Base-by-base conservation (phyloP, 2,329 filamentous ascomycete genomes). In the Achaetomium macrosporum region DNA sequence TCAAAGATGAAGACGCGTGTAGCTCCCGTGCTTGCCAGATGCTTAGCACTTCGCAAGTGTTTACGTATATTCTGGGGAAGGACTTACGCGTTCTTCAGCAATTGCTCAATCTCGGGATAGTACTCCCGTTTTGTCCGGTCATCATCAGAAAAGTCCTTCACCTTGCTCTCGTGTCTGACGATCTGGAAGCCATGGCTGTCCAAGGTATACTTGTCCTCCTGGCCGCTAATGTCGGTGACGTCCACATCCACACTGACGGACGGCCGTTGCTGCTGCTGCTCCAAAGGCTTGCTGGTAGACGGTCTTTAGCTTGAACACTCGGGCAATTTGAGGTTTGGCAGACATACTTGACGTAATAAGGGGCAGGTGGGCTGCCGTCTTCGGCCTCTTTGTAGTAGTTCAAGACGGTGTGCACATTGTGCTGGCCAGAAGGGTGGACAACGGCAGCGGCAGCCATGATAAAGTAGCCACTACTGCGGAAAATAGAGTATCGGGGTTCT, bases 61-160 rank as follows among this genome's bases (percentile, higher is more conserved):
- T n/a, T 5, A 10, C 11, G 2, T 31, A 2, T 16, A 43, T 12
- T 35, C 31, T 59, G 15, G 36, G n/a, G 29, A 12, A 7, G 12
- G 11, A 54, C 60, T 50, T 50, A 62, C 61, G 67, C 73, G 2
- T 80, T 75, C 49, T 83, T 84, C 0, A 91, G 64, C 25, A 91
- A 69, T 47, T 79, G 68, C 66, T 85, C 82, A 19, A 87, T 80
- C 65, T 91, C 87, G 0, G 82, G 79, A 66, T 91, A 91, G 69
- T 91, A 92, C 30, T 76, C 70, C 1, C 68, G 60, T 62, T 80
- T 74, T 63, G 92, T 84, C 41, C 74, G 72, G 2, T 76, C 76
- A 48, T 87, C 81, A 64, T 86, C 78, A 3, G 60, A 54, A 44
- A 74, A 76, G 2, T 61, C 64, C 16, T 62, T 58, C 42, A 71